These are phyloP conservation scores for Hyaloscypha finlandica DNA, from an alignment of 495 filamentous ascomycete species.

Conservation along the genomic window DNA sequence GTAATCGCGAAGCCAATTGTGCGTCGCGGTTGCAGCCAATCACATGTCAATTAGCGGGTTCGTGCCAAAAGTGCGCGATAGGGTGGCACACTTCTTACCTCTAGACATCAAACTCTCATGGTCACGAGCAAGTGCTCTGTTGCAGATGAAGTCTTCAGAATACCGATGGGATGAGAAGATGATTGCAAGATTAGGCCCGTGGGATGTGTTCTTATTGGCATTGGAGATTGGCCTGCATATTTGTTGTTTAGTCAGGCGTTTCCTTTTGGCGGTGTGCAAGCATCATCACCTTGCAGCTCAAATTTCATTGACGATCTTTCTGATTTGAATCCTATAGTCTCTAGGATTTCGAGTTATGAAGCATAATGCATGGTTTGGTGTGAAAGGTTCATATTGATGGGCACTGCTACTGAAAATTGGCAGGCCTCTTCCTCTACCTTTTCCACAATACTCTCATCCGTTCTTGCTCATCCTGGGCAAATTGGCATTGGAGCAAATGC, in stretches of 20 bases:
- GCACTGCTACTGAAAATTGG: no score
- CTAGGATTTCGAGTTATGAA: background rate
- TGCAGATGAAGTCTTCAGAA: background rate
- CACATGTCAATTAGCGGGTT: background rate
- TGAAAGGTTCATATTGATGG: no score
- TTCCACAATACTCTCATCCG: background rate
- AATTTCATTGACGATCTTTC: background rate
- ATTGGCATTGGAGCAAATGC: conserved; percentile 12
- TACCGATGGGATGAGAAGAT: background rate
- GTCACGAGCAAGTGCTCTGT: background rate
- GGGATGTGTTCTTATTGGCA: conserved; percentile 4
- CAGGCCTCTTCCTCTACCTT: background rate
- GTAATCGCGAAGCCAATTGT: background rate
- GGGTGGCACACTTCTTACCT: background rate
- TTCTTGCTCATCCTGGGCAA: conserved; percentile 14
- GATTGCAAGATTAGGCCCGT: background rate
- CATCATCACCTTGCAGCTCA: background rate
- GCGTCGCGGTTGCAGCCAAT: background rate
- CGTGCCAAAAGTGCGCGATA: background rate
- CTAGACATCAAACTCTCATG: background rate
- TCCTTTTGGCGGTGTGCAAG: conserved; percentile 6
- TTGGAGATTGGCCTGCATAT: background rate
- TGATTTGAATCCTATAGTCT: background rate
- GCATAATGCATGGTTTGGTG: no score
- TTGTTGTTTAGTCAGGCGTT: background rate